Evolutionary conservation across 176 grass and related monocot genomes (phyloP).

Genomic region (Bothriochloa decipiens): DNA sequence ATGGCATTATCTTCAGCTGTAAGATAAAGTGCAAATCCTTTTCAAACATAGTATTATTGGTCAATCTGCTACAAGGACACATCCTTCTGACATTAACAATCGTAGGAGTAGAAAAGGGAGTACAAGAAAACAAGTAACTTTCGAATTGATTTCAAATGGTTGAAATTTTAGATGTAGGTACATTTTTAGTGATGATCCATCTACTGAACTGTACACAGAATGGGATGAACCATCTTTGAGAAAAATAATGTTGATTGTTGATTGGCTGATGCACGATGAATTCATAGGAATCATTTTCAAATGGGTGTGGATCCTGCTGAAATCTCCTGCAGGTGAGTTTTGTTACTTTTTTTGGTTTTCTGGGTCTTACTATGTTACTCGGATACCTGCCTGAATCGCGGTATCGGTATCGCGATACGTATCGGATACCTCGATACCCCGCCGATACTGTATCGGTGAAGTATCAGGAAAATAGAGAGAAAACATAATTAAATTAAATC

Average conservation of each 20-base stretch:
- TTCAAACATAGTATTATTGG: conserved; percentile 32
- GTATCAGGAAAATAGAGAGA: no score
- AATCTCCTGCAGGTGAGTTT: conserved; percentile 26
- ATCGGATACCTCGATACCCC: no score
- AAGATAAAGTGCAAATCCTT: conserved; percentile 38
- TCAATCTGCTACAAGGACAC: conserved; percentile 28
- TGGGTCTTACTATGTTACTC: not conserved
- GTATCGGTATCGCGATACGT: no score
- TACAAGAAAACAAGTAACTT: conserved; percentile 30
- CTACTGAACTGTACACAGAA: not conserved
- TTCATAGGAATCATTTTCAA: conserved; percentile 15
- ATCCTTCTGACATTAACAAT: conserved; percentile 21
- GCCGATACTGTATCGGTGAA: no score
- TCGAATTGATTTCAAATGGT: conserved; percentile 33
- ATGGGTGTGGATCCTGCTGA: conserved; percentile 27
- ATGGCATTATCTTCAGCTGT: conserved; percentile 47
- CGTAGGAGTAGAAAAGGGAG: conserved; percentile 16
- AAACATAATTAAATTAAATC: no score
- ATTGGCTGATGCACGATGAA: conserved; percentile 8
- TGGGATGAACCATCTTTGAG: not conserved
- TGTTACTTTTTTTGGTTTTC: not conserved
- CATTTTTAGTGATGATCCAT: not conserved
- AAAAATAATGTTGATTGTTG: not conserved
- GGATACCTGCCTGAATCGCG: no score
- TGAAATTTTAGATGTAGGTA: conserved; percentile 36